Evolutionary conservation across 306 rosid species (phyloP), one percentile per base, ranked within the genome.

Genomic region (Begonia loranthoides): DNA sequence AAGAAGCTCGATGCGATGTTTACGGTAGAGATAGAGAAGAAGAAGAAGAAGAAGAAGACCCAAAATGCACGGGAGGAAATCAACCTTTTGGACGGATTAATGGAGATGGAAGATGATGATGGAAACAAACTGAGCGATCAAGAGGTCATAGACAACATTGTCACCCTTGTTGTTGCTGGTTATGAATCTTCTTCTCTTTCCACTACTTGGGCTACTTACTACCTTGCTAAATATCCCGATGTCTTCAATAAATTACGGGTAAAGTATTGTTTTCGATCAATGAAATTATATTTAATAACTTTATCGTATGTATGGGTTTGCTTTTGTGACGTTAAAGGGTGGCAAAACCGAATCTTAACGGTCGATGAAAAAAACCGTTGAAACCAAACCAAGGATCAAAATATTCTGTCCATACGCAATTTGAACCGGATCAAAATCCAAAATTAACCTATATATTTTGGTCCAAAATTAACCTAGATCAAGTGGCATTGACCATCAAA

Each of bases 11-110:
- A 64, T 21, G 69, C 36, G 0, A 65, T 78, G 19, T 74, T 74
- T 43, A 16, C 14, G 64, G 51, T 14, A 43, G 80, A 74, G 49
- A 54, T 78, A n/a, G 66, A 65, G 44, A 64, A 73, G 65, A 19
- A 19, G 7, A 14, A n/a, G n/a, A n/a, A n/a, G n/a, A n/a, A 64
- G 60, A 67, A 53, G 41, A 52, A 6, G 5, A 11, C 12, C 7
- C 17, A 19, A 51, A 46, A 55, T 4, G 58, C 51, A 15, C 36
- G 1, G 3, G 57, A 55, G 45, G 52, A 46, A 10, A 1, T 1
- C 60, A 80, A 71, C 50, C 56, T 74, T 10, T 71, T 68, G 80
- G 80, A 74, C 9, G 81, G 78, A 15, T 48, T 78, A n/a, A 78
- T 71, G 66, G 61, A 65, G 11, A 53, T 78, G 12, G 12, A 36